Evolutionary conservation across 352 stramenopile species (phyloP), one percentile per base, ranked within the genome.

Genomic region (Globisporangium cylindrosporum): DNA sequence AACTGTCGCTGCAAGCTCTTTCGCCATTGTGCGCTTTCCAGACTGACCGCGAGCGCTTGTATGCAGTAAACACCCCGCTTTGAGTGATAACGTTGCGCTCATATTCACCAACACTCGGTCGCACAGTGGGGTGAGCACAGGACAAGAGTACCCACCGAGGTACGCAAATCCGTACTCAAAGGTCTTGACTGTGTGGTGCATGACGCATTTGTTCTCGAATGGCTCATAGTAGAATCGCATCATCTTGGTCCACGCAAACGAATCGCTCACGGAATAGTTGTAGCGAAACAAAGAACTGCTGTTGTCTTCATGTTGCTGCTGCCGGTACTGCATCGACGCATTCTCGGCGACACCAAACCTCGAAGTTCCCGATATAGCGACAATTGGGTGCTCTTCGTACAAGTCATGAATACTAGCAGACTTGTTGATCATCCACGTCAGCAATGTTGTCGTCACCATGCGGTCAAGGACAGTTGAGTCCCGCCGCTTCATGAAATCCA

Each of bases 81-180:
- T 78, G 5, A 91, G 64, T 1, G 81, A 77, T 43, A 90, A 59
- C n/a, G 82, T 80, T 1, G 74, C 69, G 48, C 80, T 90, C 67
- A 92, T 81, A 2, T 73, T 78, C 3, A 90, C 43, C 20, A 92
- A 43, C 2, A 81, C 77, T 29, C 81, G 81, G 43, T 88, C 82
- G 48, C 81, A 89, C 9, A 92, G 53, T 46, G 84, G 82, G 64
- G 76, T 90, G 22, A 92, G 49, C 4, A 90, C 77, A 15, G 76
- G 71, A 58, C 66, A 70, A 3, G 66, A 43, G 55, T 88, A 83
- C 24, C 71, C 73, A 4, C 82, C 78, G 0, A 89, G 59, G 36
- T 88, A 92, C 4, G 79, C 80, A 43, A 84, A 90, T 18, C 81
- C 81, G 64, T 89, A 92, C 58, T 88, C 78, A 58, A 79, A 88